These are phyloP conservation scores for Leucocoprinus sp. DNA, from an alignment of 768 basidiomycete species.

Conservation along the genomic window DNA sequence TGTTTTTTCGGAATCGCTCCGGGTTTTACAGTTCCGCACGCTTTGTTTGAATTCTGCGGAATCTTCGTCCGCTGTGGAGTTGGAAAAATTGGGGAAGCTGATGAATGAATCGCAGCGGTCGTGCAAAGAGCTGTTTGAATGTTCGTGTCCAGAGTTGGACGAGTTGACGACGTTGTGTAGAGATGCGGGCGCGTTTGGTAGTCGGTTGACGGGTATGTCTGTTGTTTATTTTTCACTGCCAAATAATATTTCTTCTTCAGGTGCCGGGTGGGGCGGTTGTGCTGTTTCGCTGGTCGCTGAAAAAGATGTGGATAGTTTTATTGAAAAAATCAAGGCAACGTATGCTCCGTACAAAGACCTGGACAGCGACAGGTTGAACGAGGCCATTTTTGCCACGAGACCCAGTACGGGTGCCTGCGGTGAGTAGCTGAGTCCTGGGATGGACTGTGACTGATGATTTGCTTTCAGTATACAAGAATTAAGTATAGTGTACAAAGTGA, in stretches of 20 bases:
- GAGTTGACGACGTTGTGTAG: conserved; percentile 55
- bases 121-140: conserved; percentile 64
- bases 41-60: conserved; percentile 41
- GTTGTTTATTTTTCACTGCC: conserved; percentile 7
- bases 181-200: conserved; percentile 70
- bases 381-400: conserved; percentile 76
- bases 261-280: conserved; percentile 90
- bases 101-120: conserved; percentile 77
- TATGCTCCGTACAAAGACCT: conserved; percentile 62
- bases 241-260: conserved; percentile 32
- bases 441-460: background rate
- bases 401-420: conserved; percentile 80
- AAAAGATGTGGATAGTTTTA: conserved; percentile 52
- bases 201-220: conserved; percentile 67
- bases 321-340: conserved; percentile 44
- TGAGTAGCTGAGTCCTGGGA: too few species aligned
- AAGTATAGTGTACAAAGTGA: too few species aligned
- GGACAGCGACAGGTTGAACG: conserved; percentile 46
- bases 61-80: conserved; percentile 10
- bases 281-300: conserved; percentile 76
- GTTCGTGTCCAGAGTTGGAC: conserved; percentile 75
- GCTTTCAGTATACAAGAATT: conserved; percentile 19
- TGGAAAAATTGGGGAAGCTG: conserved; percentile 51
- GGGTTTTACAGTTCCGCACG: conserved; percentile 72
- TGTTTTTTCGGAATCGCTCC: conserved; percentile 71